phyloP scores from a whole-genome alignment of 805 yeast genomes.

The Kazachstania africana region DNA sequence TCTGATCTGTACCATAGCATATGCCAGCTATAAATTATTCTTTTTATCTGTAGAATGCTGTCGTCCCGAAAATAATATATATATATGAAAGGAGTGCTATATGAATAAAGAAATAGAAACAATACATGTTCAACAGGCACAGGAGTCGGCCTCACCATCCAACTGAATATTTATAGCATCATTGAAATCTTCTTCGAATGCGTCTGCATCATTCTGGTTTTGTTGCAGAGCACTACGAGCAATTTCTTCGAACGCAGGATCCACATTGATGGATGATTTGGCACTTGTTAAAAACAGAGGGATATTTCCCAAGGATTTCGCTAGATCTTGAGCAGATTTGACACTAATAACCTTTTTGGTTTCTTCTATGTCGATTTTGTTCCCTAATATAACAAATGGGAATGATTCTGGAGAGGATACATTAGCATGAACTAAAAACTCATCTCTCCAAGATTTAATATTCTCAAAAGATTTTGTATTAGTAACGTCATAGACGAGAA shows the following conservation, averaged over 20 bases:
- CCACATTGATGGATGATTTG: slow-evolving; percentile 90
- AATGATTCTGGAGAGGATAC: slow-evolving; percentile 88
- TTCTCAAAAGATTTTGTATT: slow-evolving; percentile 88
- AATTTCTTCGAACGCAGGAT: slow-evolving; percentile 89
- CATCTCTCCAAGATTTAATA: slow-evolving; percentile 88
- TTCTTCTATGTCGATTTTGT: slow-evolving; percentile 91
- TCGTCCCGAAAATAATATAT: not conserved
- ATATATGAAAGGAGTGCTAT: not conserved
- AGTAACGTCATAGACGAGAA: slow-evolving; percentile 88
- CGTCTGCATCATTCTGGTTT: slow-evolving; percentile 58
- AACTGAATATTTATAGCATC: slow-evolving; percentile 93
- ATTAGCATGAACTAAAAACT: slow-evolving; percentile 85
- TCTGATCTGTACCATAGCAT: not conserved
- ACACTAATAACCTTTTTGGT: slow-evolving; percentile 60
- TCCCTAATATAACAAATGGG: slow-evolving; percentile 92
- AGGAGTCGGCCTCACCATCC: slow-evolving; percentile 66
- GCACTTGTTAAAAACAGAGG: slow-evolving; percentile 98
- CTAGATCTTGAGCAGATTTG: slow-evolving; percentile 50
- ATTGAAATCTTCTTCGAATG: slow-evolving; percentile 83
- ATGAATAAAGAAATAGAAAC: too few species aligned
- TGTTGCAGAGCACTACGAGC: slow-evolving; percentile 94
- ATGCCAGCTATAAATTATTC: not conserved
- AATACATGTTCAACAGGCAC: slow-evolving; percentile 45
- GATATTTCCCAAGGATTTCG: slow-evolving; percentile 56
- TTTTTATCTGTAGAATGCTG: not conserved